Evolutionary conservation across 495 filamentous ascomycete species (phyloP).

Genomic region (Aspergillus ellipticus): DNA sequence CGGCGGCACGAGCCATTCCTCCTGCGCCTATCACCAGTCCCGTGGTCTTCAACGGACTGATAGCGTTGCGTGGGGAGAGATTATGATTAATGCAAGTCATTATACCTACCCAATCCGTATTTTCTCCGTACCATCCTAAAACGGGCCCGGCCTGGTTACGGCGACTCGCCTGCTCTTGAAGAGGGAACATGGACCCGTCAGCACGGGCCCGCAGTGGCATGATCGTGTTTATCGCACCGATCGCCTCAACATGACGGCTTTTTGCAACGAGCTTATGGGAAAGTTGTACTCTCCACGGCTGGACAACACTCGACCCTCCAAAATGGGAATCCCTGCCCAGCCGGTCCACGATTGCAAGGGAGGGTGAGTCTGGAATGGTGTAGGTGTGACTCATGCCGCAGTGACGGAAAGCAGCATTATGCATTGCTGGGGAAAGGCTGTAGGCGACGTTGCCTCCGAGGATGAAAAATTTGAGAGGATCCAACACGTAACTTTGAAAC

Average conservation of each 20-base stretch:
- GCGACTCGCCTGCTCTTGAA: slow-evolving; percentile 57
- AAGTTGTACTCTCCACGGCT: slow-evolving; percentile 73
- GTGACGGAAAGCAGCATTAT: slow-evolving; percentile 67
- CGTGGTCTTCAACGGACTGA: slow-evolving; percentile 62
- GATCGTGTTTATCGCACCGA: slow-evolving; percentile 81
- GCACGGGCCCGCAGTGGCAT: slow-evolving; percentile 63
- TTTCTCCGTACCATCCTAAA: slow-evolving; percentile 72
- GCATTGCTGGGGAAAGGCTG: slow-evolving; percentile 76
- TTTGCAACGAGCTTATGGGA: slow-evolving; percentile 63
- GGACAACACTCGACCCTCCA: slow-evolving; percentile 68
- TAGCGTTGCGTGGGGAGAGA: slow-evolving; percentile 74
- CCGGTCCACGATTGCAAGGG: slow-evolving; percentile 60
- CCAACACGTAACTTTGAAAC: slow-evolving; percentile 53
- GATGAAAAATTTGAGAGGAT: slow-evolving; percentile 71
- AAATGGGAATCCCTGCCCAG: slow-evolving; percentile 63
- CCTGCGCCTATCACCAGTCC: slow-evolving; percentile 76
- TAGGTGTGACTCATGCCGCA: slow-evolving; percentile 73
- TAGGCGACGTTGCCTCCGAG: slow-evolving; percentile 70
- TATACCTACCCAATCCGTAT: slow-evolving; percentile 82
- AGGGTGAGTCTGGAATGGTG: slow-evolving; percentile 58
- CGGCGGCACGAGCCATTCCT: slow-evolving; percentile 75
- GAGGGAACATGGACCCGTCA: slow-evolving; percentile 61
- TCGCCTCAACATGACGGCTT: slow-evolving; percentile 72
- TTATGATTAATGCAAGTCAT: slow-evolving; percentile 65
- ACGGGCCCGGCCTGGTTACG: slow-evolving; percentile 63